phyloP scores from a whole-genome alignment of 257 asterid genomes.

The Nicotiana otophora region DNA sequence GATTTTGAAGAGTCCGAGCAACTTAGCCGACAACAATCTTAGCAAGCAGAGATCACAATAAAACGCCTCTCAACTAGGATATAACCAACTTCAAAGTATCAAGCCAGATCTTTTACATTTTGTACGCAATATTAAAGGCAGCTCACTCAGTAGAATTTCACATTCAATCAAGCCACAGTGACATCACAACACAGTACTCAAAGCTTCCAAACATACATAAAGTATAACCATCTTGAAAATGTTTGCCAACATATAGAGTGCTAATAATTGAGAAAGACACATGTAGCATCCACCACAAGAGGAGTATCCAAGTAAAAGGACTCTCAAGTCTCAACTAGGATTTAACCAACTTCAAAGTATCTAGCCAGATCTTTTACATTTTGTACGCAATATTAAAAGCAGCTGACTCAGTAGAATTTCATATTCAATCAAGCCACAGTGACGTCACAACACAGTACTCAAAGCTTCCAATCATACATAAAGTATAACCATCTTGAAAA shows the following conservation, averaged over 20 bases:
- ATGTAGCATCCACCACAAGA: not conserved
- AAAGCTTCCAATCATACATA: not conserved
- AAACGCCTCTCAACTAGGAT: not conserved
- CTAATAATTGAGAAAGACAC: not conserved
- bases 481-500: not conserved
- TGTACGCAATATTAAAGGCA: not conserved
- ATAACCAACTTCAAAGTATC: not conserved
- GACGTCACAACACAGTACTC: not conserved
- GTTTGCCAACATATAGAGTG: not conserved
- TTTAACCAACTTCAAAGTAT: too few relatives aligned
- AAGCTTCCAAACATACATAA: not conserved
- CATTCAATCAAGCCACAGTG: too few relatives aligned
- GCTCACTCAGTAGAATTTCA: not conserved
- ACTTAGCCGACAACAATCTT: not conserved
- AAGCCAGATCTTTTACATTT: not conserved
- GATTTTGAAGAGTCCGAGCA: too few relatives aligned
- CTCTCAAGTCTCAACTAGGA: too few relatives aligned
- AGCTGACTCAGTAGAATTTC: too few relatives aligned
- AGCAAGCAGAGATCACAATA: not conserved
- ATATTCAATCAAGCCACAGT: too few relatives aligned
- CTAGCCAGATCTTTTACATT: too few relatives aligned
- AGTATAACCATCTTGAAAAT: not conserved
- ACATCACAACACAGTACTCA: not conserved
- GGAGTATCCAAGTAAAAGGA: not conserved
- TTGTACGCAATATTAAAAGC: too few relatives aligned